Percentiles rank a stretch among this genome's conserved stretches.
These are phyloP conservation scores for Chaetomium tenue DNA, from an alignment of 495 filamentous ascomycete species.

Conservation along the genomic window DNA sequence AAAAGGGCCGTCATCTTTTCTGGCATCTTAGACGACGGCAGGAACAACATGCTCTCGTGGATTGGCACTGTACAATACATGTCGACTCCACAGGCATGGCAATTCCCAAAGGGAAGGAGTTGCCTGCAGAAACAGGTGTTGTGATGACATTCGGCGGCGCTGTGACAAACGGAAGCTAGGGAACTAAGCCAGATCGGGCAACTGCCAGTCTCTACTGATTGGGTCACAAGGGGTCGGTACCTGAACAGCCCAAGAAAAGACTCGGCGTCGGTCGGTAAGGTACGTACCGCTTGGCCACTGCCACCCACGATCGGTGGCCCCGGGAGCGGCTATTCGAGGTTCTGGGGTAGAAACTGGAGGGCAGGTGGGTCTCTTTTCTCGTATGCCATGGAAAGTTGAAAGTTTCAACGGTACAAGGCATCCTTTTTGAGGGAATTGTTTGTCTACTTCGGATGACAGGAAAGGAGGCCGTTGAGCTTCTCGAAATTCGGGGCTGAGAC, in stretches of 20 bases:
- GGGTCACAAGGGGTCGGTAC: constrained; percentile 38
- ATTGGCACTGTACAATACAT: constrained; percentile 21
- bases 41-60: constrained; percentile 1
- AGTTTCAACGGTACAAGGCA: not conserved
- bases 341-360: constrained; percentile 23
- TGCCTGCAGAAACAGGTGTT: constrained; percentile 28
- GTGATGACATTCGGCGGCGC: constrained; percentile 34
- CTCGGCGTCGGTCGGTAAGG: not conserved
- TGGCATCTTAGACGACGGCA: constrained; percentile 12
- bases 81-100: constrained; percentile 17
- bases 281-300: constrained; percentile 18
- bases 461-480: too few relatives aligned
- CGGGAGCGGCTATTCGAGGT: constrained; percentile 38
- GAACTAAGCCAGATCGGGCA: constrained; percentile 34
- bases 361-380: constrained; percentile 1
- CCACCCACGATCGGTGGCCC: constrained; percentile 19
- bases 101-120: constrained; percentile 22
- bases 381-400: constrained; percentile 5
- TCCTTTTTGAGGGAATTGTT: constrained; percentile 11
- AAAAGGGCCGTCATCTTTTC: not conserved
- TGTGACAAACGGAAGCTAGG: constrained; percentile 30
- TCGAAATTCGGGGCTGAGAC: too few relatives aligned
- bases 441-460: not conserved
- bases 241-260: constrained; percentile 26
- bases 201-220: constrained; percentile 32